Percentiles rank a stretch among this genome's conserved stretches.
Evolutionary conservation across 2,329 filamentous ascomycete genomes (phyloP).

Genomic region (Fusarium chaquense): DNA sequence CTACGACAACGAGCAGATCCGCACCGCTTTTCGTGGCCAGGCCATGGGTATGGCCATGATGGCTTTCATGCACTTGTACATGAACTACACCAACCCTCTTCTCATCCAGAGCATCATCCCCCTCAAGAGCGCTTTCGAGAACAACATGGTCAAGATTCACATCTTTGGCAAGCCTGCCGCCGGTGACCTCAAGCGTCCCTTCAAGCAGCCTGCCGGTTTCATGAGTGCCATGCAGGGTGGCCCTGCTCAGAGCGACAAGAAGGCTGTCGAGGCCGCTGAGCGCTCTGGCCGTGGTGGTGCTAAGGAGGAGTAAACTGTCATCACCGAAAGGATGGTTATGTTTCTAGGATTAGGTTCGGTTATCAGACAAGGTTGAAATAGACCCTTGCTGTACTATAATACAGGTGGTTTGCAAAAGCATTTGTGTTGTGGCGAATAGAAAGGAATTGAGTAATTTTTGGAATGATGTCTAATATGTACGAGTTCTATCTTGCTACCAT

Average conservation of each 20-base stretch:
- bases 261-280: slow-evolving; percentile 83
- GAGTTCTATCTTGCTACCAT: background rate
- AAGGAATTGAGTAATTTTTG: background rate
- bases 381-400: slow-evolving; percentile 40
- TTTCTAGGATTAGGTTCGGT: slow-evolving; percentile 7
- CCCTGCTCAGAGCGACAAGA: slow-evolving; percentile 90
- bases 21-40: slow-evolving; percentile 87
- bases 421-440: slow-evolving; percentile 18
- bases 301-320: slow-evolving; percentile 73
- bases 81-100: slow-evolving; percentile 99
- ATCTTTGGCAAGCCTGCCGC: slow-evolving; percentile 86
- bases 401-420: slow-evolving; percentile 22
- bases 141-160: slow-evolving; percentile 97
- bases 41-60: slow-evolving; percentile 98
- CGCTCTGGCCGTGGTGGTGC: slow-evolving; percentile 77
- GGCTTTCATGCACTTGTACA: slow-evolving; percentile 97
- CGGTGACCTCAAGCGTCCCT: slow-evolving; percentile 94
- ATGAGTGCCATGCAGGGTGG: slow-evolving; percentile 82
- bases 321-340: slow-evolving; percentile 12
- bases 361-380: slow-evolving; percentile 18
- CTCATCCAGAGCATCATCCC: slow-evolving; percentile 99
- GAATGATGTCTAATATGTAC: slow-evolving; percentile 4
- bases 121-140: slow-evolving; percentile 93
- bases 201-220: slow-evolving; percentile 87
- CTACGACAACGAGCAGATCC: slow-evolving; percentile 91